phyloP scores from a whole-genome alignment of 2,329 filamentous ascomycete genomes.

The Verticillium dahliae region DNA sequence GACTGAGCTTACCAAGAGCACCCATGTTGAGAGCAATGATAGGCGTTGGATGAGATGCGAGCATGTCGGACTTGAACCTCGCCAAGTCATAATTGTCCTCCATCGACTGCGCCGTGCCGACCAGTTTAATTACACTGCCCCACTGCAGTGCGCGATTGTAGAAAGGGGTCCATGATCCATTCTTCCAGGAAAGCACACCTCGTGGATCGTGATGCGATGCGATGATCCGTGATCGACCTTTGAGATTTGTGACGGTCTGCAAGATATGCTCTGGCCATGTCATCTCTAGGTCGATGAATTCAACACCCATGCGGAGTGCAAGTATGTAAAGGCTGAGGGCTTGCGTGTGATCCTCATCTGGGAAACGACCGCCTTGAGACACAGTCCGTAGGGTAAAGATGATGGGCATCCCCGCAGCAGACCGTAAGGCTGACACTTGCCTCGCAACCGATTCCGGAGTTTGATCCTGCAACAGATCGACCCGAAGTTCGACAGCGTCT shows the following conservation, averaged over 20 bases:
- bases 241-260: constrained; percentile 56
- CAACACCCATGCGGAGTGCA: constrained; percentile 76
- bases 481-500: constrained; percentile 90
- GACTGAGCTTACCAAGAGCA: constrained; percentile 74
- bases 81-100: constrained; percentile 84
- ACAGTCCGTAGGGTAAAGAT: constrained; percentile 88
- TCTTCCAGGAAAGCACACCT: constrained; percentile 75
- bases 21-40: constrained; percentile 98
- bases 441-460: constrained; percentile 70
- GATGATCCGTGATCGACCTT: constrained; percentile 75
- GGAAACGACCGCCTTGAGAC: constrained; percentile 82
- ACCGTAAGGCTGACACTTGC: constrained; percentile 75
- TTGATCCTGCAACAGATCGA: constrained; percentile 78
- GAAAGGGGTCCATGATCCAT: constrained; percentile 84
- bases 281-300: constrained; percentile 92
- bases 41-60: constrained; percentile 67
- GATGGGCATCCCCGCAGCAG: constrained; percentile 66
- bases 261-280: constrained; percentile 74
- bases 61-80: constrained; percentile 73
- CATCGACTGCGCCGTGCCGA: constrained; percentile 69
- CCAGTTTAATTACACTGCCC: constrained; percentile 90
- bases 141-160: constrained; percentile 88
- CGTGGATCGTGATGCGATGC: constrained; percentile 90
- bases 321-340: constrained; percentile 69
- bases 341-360: constrained; percentile 65